Conservation (phyloP, 192 early-diverging fungal genomes). For the Dispira simplex region DNA sequence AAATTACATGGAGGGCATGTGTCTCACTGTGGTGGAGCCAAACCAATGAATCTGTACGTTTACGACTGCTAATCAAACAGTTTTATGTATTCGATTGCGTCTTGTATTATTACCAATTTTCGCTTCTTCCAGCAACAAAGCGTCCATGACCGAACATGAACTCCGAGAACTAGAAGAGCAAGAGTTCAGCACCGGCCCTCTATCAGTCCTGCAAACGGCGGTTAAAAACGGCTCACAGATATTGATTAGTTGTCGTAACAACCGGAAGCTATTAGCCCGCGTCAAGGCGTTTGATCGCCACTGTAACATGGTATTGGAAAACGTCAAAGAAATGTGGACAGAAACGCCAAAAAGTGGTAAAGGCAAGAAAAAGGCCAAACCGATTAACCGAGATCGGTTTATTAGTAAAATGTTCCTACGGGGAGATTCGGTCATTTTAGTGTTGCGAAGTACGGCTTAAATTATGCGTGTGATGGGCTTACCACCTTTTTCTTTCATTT, state of each 20-base stretch:
- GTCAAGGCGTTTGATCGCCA: constrained; percentile 99
- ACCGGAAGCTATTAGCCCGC: constrained; percentile 90
- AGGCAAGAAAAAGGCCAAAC: constrained; percentile 83
- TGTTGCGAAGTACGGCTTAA: too few species aligned
- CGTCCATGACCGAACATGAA: constrained; percentile 82
- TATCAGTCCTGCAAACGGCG: constrained; percentile 86
- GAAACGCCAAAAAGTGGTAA: constrained; percentile 83
- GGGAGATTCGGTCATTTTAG: constrained; percentile 83
- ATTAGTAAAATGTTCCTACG: constrained; percentile 97
- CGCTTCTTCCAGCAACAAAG: constrained; percentile 16
- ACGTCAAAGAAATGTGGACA: constrained; percentile 99
- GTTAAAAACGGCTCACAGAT: constrained; percentile 96
- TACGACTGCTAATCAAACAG: too few species aligned
- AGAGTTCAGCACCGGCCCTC: constrained; percentile 92
- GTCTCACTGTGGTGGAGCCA: too few species aligned
- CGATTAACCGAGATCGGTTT: constrained; percentile 96
- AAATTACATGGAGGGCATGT: too few species aligned
- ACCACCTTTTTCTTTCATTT: too few species aligned
- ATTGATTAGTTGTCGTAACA: constrained; percentile 93
- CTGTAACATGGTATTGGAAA: constrained; percentile 99
- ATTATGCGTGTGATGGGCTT: too few species aligned
- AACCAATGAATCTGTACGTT: too few species aligned
- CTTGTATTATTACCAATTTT: too few species aligned
- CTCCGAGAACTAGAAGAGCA: constrained; percentile 76
- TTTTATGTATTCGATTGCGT: too few species aligned